Base-by-base conservation (phyloP, 1,284 basidiomycete species). In the Taiwanofungus camphoratus region DNA sequence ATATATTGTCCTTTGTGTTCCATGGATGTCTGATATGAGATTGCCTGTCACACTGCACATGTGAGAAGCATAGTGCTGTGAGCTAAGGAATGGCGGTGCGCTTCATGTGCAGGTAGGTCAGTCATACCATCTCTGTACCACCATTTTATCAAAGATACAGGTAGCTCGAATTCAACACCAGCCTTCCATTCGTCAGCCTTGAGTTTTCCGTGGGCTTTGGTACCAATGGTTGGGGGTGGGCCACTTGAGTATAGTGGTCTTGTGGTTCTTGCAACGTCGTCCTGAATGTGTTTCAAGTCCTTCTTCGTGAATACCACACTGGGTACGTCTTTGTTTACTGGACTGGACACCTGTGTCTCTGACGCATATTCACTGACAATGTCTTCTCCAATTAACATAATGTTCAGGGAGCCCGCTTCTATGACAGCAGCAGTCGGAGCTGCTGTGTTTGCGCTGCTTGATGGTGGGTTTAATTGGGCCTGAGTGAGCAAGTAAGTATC, bases 111-210 rank as follows among this genome's bases (percentile, higher is more conserved):
- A 27, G 26, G 13, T 27, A 27, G 26, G 26, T 27, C 26, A 13
- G 26, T 19, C 4, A 20, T 3, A 15, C 21, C 34, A 36, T 42
- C 20, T 31, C 49, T 44, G 16, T 48, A 56, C 62, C 60, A 65
- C 13, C 60, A 42, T 16, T 48, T 51, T 33, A 65, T 52, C 6
- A 68, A 49, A 1, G 63, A 53, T 24, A 68, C 46, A 1, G 62
- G 64, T 12, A 68, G 45, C 37, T 61, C 58, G 4, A 68, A 36
- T 0, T 56, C 60, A 8, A 44, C 45, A 9, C 63, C 32, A 7
- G 54, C 55, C 2, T 57, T 52, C 67, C 67, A 69, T 49, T 68
- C 54, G 46, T 64, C 64, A 3, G 67, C 67, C 39, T 66, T 69
- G 33, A 65, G 43, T 4, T 52, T 55, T 1, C 67, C 67, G 7